phyloP scores from a whole-genome alignment of 306 rosid species.

The Castanea sativa region DNA sequence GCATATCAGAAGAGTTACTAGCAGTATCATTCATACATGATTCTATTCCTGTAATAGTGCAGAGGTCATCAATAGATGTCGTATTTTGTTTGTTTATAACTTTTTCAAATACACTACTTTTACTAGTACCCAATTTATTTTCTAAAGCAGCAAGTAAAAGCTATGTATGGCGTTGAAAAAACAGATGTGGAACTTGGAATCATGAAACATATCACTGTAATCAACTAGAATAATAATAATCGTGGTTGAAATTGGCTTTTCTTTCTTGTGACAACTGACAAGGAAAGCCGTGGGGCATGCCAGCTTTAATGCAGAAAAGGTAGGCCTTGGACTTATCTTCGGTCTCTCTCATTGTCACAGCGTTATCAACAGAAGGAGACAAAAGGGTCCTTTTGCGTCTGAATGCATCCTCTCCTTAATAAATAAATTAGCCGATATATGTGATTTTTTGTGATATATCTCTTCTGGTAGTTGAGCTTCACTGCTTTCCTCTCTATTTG shows the following conservation, averaged over 20 bases:
- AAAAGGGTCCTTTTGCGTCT: slow-evolving; percentile 43
- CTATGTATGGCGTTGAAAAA: too few species aligned
- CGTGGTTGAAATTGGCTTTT: neutral
- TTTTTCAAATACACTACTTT: too few species aligned
- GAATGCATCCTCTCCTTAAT: neutral
- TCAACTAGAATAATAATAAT: too few species aligned
- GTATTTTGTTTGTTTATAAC: too few species aligned
- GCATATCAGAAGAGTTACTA: too few species aligned
- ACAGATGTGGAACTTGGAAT: rapidly evolving
- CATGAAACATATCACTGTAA: too few species aligned
- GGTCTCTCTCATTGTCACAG: slow-evolving; percentile 16
- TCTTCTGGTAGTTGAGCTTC: neutral
- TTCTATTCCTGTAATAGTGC: too few species aligned
- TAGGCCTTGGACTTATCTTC: slow-evolving; percentile 31
- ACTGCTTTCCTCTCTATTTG: too few species aligned
- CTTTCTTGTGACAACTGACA: neutral
- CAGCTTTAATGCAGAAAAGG: slow-evolving; percentile 51
- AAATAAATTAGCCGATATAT: neutral
- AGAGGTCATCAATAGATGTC: too few species aligned
- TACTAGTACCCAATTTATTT: too few species aligned
- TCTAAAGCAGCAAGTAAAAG: too few species aligned
- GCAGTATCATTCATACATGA: too few species aligned
- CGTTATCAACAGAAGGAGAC: slow-evolving; percentile 40
- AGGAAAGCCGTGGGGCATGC: slow-evolving; percentile 20
- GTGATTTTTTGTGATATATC: neutral